phyloP scores from a whole-genome alignment of 768 basidiomycete genomes.

The Tylopilus rubrobrunneus region DNA sequence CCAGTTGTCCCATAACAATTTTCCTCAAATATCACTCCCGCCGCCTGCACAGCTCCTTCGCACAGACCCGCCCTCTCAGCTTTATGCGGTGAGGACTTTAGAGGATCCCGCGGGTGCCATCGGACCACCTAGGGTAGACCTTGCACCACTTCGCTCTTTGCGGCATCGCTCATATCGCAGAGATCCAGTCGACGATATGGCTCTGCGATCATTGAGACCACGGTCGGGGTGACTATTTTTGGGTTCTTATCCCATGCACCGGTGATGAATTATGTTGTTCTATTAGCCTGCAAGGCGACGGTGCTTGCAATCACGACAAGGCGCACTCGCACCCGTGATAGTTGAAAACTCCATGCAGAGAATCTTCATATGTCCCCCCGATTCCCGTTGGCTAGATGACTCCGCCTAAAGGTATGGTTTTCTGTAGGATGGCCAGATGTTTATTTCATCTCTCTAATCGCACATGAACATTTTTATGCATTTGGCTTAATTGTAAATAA shows the following conservation, averaged over 20 bases:
- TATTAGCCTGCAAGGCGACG: slow-evolving; percentile 14
- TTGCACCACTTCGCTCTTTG: slow-evolving; percentile 57
- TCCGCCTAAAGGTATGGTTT: not conserved
- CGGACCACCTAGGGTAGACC: slow-evolving; percentile 35
- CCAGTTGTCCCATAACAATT: slow-evolving; percentile 10
- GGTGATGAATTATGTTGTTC: slow-evolving; percentile 21
- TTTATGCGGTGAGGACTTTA: slow-evolving; percentile 27
- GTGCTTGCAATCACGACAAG: slow-evolving; percentile 4
- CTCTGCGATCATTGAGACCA: slow-evolving; percentile 46
- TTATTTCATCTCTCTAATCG: slow-evolving; percentile 1
- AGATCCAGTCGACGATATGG: slow-evolving; percentile 58
- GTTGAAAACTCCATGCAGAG: not conserved
- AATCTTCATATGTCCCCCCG: not conserved
- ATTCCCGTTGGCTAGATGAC: not conserved
- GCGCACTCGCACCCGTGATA: not conserved
- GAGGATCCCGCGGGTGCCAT: slow-evolving; percentile 18
- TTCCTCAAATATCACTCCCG: slow-evolving; percentile 29
- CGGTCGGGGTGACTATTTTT: slow-evolving; percentile 35
- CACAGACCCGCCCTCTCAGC: slow-evolving; percentile 25
- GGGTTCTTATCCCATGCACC: slow-evolving; percentile 11
- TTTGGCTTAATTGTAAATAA: slow-evolving; percentile 23
- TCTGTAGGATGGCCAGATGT: not conserved
- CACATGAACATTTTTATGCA: slow-evolving; percentile 15
- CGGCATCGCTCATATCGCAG: slow-evolving; percentile 57
- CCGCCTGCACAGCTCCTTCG: slow-evolving; percentile 30